Evolutionary conservation across 805 yeast genomes (phyloP).

Genomic region (Pichia deserticola): DNA sequence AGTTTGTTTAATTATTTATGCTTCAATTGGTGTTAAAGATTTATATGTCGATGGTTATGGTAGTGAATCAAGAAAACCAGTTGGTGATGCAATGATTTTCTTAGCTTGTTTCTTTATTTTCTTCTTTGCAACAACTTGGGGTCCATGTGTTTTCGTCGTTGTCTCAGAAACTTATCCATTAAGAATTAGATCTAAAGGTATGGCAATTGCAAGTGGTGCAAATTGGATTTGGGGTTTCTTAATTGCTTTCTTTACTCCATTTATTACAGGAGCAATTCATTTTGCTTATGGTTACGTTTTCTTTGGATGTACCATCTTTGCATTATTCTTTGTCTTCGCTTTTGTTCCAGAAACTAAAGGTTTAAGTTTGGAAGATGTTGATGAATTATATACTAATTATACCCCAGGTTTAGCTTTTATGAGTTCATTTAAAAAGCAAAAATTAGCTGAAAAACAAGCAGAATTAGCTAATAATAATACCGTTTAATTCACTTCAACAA

Average conservation of each 20-base stretch:
- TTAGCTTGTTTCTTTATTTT: slow-evolving; percentile 58
- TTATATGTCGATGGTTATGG: slow-evolving; percentile 35
- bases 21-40: slow-evolving; percentile 50
- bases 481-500: neutral
- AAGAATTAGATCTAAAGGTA: slow-evolving; percentile 54
- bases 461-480: neutral
- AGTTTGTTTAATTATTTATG: slow-evolving; percentile 49
- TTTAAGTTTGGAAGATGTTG: slow-evolving; percentile 48
- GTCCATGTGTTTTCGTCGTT: slow-evolving; percentile 60
- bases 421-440: slow-evolving; percentile 19
- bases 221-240: slow-evolving; percentile 59
- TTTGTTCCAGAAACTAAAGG: slow-evolving; percentile 52
- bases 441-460: slow-evolving; percentile 1
- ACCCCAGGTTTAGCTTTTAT: slow-evolving; percentile 27
- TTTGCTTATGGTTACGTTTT: slow-evolving; percentile 53
- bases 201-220: slow-evolving; percentile 58
- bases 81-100: slow-evolving; percentile 57
- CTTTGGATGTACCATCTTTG: slow-evolving; percentile 47
- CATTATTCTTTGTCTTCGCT: slow-evolving; percentile 46
- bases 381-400: slow-evolving; percentile 37
- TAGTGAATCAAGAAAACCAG: slow-evolving; percentile 37
- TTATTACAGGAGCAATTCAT: slow-evolving; percentile 45
- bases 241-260: slow-evolving; percentile 52
- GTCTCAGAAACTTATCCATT: slow-evolving; percentile 64
- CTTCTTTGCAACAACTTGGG: slow-evolving; percentile 72